These are phyloP conservation scores for thale cress (Arabidopsis thaliana) DNA, from an alignment of 345 rosid species.

Conservation along the genomic window TAIR10.1 NC_003074.8:20387501-20388000, in stretches of 20 bases:
- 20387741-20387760: slow-evolving; percentile 93
- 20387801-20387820: slow-evolving; percentile 76
- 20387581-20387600: slow-evolving; percentile 84
- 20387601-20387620: slow-evolving; percentile 97
- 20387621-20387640: slow-evolving; percentile 9
- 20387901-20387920: background rate
- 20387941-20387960: slow-evolving; percentile 69
- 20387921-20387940: background rate
- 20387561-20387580: slow-evolving; percentile 91
- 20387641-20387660: slow-evolving; percentile 1
- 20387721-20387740: slow-evolving; percentile 85
- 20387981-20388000: slow-evolving; percentile 69
- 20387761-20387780: slow-evolving; percentile 83
- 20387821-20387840: slow-evolving; percentile 95
- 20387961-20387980: slow-evolving; percentile 68
- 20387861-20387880: slow-evolving; percentile 78
- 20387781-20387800: slow-evolving; percentile 80
- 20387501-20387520: slow-evolving; percentile 11
- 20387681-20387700: slow-evolving; percentile 46
- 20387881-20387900: background rate
- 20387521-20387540: slow-evolving; percentile 1
- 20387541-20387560: slow-evolving; percentile 48
- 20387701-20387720: slow-evolving; percentile 98
- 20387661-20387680: background rate
- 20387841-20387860: slow-evolving; percentile 95